Evolutionary conservation across 805 yeast genomes (phyloP), one percentile per base, ranked within the genome.

Genomic region (Wickerhamiella lipophila): DNA sequence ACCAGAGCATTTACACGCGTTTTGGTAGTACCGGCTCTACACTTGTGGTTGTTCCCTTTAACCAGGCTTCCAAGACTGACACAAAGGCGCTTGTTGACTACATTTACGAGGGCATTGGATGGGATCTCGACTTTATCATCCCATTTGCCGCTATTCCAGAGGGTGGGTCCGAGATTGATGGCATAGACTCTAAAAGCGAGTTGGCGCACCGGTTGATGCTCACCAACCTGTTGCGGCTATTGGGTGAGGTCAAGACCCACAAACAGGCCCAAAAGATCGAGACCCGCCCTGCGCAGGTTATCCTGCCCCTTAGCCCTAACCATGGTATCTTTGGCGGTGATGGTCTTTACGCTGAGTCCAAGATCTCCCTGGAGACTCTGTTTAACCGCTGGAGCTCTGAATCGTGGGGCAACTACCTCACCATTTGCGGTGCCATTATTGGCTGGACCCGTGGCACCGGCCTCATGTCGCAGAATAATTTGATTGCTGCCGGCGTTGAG

Each of bases 401-500:
- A 74, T 83, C 87, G 52, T 92, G 99, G 99, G 80, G 82, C 42
- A 72, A 83, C 56, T 92, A 84, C 72, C 79, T 92, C 71, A 92
- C 97, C 52, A 74, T 92, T 53, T 88, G 96, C 69, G 99, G 99
- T 74, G 96, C 98, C 42, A 77, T 92, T 57, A 92, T 92, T 68
- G 99, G 99, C 66, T 92, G 99, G 99, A 92, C 99, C 55, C 85
- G 99, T 76, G 99, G 99, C 69, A 92, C 99, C 52, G 99, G 99
- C 64, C 79, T 92, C 64, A 92, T 92, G 99, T 76, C 87, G 62
- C 96, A 81, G 59, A 92, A 92, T 76, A 92, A 92, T 73, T 82
- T 86, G 65, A 85, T 92, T 66, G 96, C 99, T 53, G 96, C 88
- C 71, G 96, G 96, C 58, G 84, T 92, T 63, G 99, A 92, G 72